Evolutionary conservation across 371 early-diverging fungal genomes (phyloP).

Genomic region (Smittium mucronatum): DNA sequence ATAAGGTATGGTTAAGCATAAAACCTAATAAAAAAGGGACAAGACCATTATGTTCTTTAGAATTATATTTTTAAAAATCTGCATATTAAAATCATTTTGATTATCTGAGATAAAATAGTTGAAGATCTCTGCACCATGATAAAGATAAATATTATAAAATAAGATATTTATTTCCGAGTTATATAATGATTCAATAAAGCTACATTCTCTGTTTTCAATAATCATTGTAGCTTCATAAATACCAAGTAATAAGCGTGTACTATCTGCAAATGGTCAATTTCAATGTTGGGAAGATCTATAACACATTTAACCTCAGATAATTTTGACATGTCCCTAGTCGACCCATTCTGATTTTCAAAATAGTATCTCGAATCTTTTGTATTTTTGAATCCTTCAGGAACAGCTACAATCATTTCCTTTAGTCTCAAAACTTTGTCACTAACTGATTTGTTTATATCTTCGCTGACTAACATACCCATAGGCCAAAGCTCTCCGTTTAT

Average conservation of each 20-base stretch:
- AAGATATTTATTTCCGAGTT: no score
- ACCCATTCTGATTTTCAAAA: neutral
- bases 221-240: constrained; percentile 28
- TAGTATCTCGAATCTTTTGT: neutral
- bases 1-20: no score
- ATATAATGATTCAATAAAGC: no score
- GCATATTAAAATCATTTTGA: no score
- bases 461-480: constrained; percentile 56
- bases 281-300: neutral
- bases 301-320: neutral
- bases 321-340: no score
- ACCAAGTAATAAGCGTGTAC: constrained; percentile 33
- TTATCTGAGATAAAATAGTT: no score
- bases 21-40: no score
- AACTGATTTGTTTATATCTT: constrained; percentile 52
- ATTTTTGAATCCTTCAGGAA: constrained; percentile 63
- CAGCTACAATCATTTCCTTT: constrained; percentile 68
- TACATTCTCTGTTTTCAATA: no score
- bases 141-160: no score
- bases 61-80: no score
- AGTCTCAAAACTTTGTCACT: constrained; percentile 42
- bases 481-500: constrained; percentile 49
- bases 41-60: no score
- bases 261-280: constrained; percentile 22
- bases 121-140: no score